Evolutionary conservation across 2,329 filamentous ascomycete species (phyloP).

Genomic region (Aureobasidium zeae): DNA sequence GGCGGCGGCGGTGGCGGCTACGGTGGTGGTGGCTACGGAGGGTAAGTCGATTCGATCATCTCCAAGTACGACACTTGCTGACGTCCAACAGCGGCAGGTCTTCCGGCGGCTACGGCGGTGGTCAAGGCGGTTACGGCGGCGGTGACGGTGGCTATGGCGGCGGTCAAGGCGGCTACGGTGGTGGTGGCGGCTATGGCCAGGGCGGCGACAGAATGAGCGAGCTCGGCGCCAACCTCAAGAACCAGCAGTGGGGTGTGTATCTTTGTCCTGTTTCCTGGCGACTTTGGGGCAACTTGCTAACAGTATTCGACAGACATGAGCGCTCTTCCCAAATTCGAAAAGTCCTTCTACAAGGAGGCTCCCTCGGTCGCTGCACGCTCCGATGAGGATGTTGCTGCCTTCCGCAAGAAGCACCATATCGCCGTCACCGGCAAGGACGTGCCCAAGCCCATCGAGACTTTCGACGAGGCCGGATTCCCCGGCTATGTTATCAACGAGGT

Average conservation of each 20-base stretch:
- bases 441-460: constrained; percentile 89
- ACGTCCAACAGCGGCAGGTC: constrained; percentile 11
- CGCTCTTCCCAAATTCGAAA: constrained; percentile 90
- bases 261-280: constrained; percentile 6
- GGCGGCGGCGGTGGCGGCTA: constrained; percentile 24
- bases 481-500: constrained; percentile 97
- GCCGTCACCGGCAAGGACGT: constrained; percentile 70
- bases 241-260: constrained; percentile 75
- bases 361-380: constrained; percentile 66
- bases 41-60: not conserved
- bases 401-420: constrained; percentile 79
- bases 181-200: constrained; percentile 39
- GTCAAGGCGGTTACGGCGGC: constrained; percentile 21
- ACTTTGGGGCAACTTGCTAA: constrained; percentile 26
- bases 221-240: constrained; percentile 78
- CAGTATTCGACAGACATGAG: constrained; percentile 52
- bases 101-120: constrained; percentile 17
- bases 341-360: constrained; percentile 98
- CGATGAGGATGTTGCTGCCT: constrained; percentile 71
- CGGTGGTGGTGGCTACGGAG: constrained; percentile 21
- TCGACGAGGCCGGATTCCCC: constrained; percentile 96
- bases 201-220: constrained; percentile 86
- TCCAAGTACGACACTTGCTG: not conserved
- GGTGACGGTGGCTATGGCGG: no score
- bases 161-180: constrained; percentile 25